Base-by-base conservation (phyloP, 169 alveolate genomes). In the Eimeria brunetti region DNA sequence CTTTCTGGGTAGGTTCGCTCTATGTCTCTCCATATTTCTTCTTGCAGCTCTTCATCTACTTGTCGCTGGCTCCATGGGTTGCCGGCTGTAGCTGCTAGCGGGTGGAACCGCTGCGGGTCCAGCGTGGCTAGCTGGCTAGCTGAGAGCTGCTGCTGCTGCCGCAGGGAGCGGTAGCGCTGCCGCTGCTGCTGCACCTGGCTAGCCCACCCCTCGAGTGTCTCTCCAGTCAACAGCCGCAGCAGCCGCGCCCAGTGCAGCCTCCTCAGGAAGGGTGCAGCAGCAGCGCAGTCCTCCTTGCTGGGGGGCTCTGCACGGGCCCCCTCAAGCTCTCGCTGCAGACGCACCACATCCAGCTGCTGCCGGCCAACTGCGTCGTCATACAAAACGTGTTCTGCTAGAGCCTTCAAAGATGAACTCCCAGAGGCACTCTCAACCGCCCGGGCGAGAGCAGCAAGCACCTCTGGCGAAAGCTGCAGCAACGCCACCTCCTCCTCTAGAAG, bases 1-100 rank as follows among this genome's bases (percentile, higher is more conserved):
- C 97, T 95, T 75, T 98, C 98, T 46, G 97, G 94, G 51, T 92
- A 96, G 51, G 97, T 96, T 51, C 97, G 84, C 44, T 94, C 96
- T 27, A 96, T 64, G 76, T 96, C 97, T 64, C 96, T 96, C 97
- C 97, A 96, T 67, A 96, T 96, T 85, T 96, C 97, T 58, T 94
- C 97, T 58, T 92, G 69, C 88, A 96, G 53, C 64, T 94, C 96
- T 51, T 95, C 89, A 62, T 96, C 96, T 41, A 62, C 89, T 33
- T 96, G 97, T 53, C 88, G 93, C 88, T 94, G 95, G 51, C 94
- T 95, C 97, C 97, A 96, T 3, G 97, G 97, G 36, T 96, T 96
- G 53, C 95, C 95, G 6, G 95, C 95, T 24, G 95, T 91, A 38
- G 95, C 62, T 1, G 95, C 95, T 1, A 91, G 71, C 8, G 95